Percentiles rank a stretch among this genome's conserved stretches.
These are phyloP conservation scores for Fusarium sp. DNA, from an alignment of 2,329 filamentous ascomycete genomes.

Conservation along the genomic window DNA sequence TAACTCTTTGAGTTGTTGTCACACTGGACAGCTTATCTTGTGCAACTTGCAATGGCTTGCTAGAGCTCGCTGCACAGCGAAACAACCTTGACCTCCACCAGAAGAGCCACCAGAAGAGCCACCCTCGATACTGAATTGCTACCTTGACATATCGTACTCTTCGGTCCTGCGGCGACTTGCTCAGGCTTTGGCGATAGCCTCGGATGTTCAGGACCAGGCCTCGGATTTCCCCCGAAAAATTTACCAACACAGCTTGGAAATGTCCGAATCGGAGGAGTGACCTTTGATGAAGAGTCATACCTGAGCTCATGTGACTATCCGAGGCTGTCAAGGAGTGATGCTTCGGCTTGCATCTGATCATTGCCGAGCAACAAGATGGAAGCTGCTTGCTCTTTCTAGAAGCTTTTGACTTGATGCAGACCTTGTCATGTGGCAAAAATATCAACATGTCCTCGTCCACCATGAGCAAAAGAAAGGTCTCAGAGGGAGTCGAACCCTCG, in stretches of 20 bases:
- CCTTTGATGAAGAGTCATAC: background rate
- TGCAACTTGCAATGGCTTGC: background rate
- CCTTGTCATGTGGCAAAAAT: background rate
- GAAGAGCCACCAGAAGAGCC: background rate
- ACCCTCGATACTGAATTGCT: background rate
- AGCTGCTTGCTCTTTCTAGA: too few species aligned
- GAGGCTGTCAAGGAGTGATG: constrained; percentile 5
- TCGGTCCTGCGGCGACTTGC: constrained; percentile 26
- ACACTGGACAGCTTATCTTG: background rate
- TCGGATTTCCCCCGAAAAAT: constrained; percentile 31
- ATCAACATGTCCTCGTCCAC: too few species aligned
- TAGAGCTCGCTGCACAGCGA: too few species aligned
- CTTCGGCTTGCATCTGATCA: background rate
- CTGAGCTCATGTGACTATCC: constrained; percentile 10
- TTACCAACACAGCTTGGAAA: background rate
- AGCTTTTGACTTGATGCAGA: too few species aligned
- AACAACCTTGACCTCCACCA: background rate
- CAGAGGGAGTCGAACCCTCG: background rate
- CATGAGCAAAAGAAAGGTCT: background rate
- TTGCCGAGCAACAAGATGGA: background rate
- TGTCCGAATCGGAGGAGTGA: constrained; percentile 20
- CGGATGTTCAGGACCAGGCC: constrained; percentile 7
- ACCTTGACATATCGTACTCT: constrained; percentile 2
- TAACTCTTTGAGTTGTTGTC: background rate
- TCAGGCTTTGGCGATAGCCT: constrained; percentile 9